These are phyloP conservation scores for Aspergillus carbonarius DNA, from an alignment of 2,329 filamentous ascomycete species.

Conservation along the genomic window DNA sequence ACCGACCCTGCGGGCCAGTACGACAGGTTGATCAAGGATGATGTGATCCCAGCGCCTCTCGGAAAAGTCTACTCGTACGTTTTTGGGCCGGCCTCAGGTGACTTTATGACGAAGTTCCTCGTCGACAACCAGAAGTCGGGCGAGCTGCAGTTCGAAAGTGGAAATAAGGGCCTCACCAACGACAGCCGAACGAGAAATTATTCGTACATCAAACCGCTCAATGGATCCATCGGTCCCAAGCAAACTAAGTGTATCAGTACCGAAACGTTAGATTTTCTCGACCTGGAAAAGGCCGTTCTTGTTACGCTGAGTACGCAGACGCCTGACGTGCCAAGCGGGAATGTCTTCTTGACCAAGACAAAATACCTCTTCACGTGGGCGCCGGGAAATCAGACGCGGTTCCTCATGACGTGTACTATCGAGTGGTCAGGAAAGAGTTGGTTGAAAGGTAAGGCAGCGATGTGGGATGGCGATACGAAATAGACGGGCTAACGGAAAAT, in stretches of 20 bases:
- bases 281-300: slow-evolving; percentile 82
- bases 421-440: slow-evolving; percentile 99
- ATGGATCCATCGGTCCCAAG: slow-evolving; percentile 79
- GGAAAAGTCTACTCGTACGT: slow-evolving; percentile 88
- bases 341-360: slow-evolving; percentile 87
- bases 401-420: slow-evolving; percentile 84
- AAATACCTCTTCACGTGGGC: slow-evolving; percentile 94
- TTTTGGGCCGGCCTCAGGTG: slow-evolving; percentile 76
- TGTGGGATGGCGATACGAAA: neutral
- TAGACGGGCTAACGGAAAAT: slow-evolving; percentile 29
- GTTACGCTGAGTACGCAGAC: slow-evolving; percentile 83
- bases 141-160: slow-evolving; percentile 80
- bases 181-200: slow-evolving; percentile 75
- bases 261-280: slow-evolving; percentile 78
- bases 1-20: slow-evolving; percentile 76
- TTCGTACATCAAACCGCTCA: slow-evolving; percentile 88
- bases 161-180: slow-evolving; percentile 72
- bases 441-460: slow-evolving; percentile 73
- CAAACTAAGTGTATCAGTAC: slow-evolving; percentile 93
- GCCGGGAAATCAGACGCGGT: slow-evolving; percentile 76
- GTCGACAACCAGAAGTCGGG: slow-evolving; percentile 82
- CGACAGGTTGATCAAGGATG: slow-evolving; percentile 81
- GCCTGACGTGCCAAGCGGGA: slow-evolving; percentile 92
- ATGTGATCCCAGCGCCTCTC: slow-evolving; percentile 79
- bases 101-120: slow-evolving; percentile 85